Evolutionary conservation across 306 rosid species (phyloP).

Genomic region (Vigna nakashimae): DNA sequence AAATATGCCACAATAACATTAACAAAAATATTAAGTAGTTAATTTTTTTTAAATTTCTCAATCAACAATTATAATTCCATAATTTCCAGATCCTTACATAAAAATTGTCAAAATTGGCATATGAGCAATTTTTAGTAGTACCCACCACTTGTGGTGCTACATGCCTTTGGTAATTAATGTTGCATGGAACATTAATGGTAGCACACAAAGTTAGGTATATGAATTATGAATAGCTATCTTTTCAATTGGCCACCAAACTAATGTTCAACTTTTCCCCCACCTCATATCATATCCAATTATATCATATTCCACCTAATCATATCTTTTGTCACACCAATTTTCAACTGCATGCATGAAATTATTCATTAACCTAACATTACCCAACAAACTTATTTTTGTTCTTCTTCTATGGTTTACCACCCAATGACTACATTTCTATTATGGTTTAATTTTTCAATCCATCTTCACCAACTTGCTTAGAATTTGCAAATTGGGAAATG

Average conservation of each 20-base stretch:
- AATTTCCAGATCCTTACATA: background rate
- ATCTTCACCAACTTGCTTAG: conserved; percentile 1
- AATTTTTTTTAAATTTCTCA: background rate
- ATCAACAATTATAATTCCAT: background rate
- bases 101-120: background rate
- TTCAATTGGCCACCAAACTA: conserved; percentile 22
- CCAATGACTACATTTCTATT: background rate
- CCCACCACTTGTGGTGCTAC: background rate
- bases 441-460: background rate
- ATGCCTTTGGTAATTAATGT: background rate
- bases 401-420: background rate
- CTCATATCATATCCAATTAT: background rate
- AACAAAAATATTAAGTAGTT: too few relatives aligned
- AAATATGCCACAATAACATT: too few relatives aligned
- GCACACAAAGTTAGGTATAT: conserved; percentile 28
- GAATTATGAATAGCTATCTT: background rate
- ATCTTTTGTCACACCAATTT: conserved; percentile 45
- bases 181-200: background rate
- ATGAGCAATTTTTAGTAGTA: background rate
- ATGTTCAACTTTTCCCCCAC: background rate
- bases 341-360: conserved; percentile 32
- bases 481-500: too few relatives aligned
- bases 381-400: background rate
- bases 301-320: background rate
- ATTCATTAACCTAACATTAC: conserved; percentile 8